phyloP scores from a whole-genome alignment of 768 basidiomycete species.

The Boletus rubroflammeus region DNA sequence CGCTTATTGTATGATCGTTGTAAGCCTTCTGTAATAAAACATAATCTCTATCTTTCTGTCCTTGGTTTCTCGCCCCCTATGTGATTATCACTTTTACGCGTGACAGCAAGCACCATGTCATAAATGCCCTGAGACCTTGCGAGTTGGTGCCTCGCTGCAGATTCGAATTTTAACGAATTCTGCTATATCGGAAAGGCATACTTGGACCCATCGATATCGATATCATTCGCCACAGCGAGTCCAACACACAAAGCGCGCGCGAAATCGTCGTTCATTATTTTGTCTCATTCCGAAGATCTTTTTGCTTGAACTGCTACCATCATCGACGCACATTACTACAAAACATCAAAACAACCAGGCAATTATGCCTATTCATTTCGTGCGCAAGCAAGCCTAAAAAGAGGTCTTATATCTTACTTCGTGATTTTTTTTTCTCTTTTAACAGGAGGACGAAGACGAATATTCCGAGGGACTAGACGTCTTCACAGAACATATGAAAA shows the following conservation, averaged over 20 bases:
- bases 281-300: not conserved
- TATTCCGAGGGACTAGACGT: slow-evolving; percentile 16
- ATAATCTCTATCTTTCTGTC: slow-evolving; percentile 19
- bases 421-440: not conserved
- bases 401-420: slow-evolving; percentile 1
- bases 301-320: slow-evolving; percentile 6
- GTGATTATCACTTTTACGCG: slow-evolving; percentile 24
- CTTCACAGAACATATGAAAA: slow-evolving; percentile 5
- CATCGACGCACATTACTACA: slow-evolving; percentile 4
- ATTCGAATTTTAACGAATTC: slow-evolving; percentile 1
- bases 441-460: slow-evolving; percentile 26
- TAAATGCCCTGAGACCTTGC: slow-evolving; percentile 23
- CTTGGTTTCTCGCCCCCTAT: slow-evolving; percentile 11
- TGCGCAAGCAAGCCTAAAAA: slow-evolving; percentile 9
- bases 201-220: slow-evolving; percentile 9
- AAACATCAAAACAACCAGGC: slow-evolving; percentile 5
- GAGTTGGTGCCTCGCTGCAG: slow-evolving; percentile 23
- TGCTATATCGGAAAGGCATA: slow-evolving; percentile 4
- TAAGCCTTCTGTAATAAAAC: slow-evolving; percentile 31
- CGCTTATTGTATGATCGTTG: slow-evolving; percentile 27
- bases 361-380: slow-evolving; percentile 20
- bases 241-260: not conserved
- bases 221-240: slow-evolving; percentile 3
- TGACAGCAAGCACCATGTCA: slow-evolving; percentile 24
- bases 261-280: not conserved